Evolutionary conservation across 2,329 filamentous ascomycete species (phyloP), one percentile per base, ranked within the genome.

Genomic region (Fonsecaea monophora): DNA sequence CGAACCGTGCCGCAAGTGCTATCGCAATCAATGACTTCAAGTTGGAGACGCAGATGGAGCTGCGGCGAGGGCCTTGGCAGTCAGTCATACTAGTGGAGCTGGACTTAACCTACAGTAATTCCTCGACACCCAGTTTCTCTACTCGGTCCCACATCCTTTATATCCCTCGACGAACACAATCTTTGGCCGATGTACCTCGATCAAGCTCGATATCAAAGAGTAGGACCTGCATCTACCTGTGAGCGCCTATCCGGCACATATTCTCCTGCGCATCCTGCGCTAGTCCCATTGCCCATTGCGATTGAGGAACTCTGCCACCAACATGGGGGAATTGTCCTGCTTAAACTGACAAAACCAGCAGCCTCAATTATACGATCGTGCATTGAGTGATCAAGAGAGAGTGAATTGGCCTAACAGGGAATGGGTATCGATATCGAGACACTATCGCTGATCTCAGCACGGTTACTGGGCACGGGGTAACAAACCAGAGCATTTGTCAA

Each of bases 21-120:
- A 61, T 61, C 45, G 59, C 45, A 50, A 53, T 61, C 59, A 54
- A 53, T 53, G 59, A 61, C 45, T 34, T 53, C 45, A 61, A 61
- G 45, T 48, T 61, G 59, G 59, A 61, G 45, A 54, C 18, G 38
- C 34, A 30, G 30, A 35, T 60, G 57, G 57, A 60, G 57, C 59
- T 38, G 48, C 48, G 32, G 25, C 25, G 15, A 32, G 3, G 25
- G 48, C 48, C 59, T 61, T 61, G 59, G 59, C 58, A 21, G 12
- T 53, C 25, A 21, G 48, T 18, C 32, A n/a, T 35, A 6, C 8
- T 37, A 37, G 50, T 15, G 30, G 50, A n/a, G 50, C 25, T 25
- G 25, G 25, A 25, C 25, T 25, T 25, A 25, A 25, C 2, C 25
- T 25, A 25, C 25, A 25, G 25, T 3, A 2, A 0, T 32, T 54